Evolutionary conservation across 345 rosid genomes (phyloP), one percentile per base, ranked within the genome.

Genomic region (Cochlearia excelsa): DNA sequence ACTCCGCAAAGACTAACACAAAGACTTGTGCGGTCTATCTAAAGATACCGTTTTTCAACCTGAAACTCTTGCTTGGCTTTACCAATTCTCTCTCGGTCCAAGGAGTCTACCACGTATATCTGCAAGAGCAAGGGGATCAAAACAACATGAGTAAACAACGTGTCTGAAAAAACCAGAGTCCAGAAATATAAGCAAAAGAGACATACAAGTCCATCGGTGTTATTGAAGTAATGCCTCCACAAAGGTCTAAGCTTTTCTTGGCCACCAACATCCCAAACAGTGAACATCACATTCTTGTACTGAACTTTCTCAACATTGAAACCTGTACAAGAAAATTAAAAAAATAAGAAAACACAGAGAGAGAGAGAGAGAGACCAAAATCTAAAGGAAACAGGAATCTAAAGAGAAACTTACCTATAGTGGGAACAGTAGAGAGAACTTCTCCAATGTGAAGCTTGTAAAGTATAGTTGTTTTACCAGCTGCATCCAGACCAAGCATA

Each of bases 191-290:
- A 52, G 31, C 3, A 16, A 16, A 16, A 44, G 5, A 34, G 38
- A 37, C 45, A 58, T 81, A 93, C 99, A 83, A 93, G 80, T 57
- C 99, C 99, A 80, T 93, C 99, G 7, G 99, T 93, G 74, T 93
- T 90, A 54, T 84, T 85, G 63, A 93, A 93, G 80, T 93, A 93
- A 78, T 93, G 99, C 82, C 99, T 84, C 99, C 99, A 93, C 3
- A 93, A 79, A 33, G 99, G 95, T 78, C 99, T 82, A 40, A 89
- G 73, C 79, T 93, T 93, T 83, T 89, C 97, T 74, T 89, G 97
- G 34, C 99, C 97, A 57, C 99, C 96, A 57, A 89, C 96, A 66
- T 93, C 99, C 99, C 99, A 93, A 54, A 89, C 99, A 10, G 96
- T 93, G 81, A 93, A 93, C 38, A 89, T 59, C 56, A 93, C 99